Percentiles rank a stretch among this genome's conserved stretches.
These are phyloP conservation scores for Claviceps pazoutovae DNA, from an alignment of 2,329 filamentous ascomycete genomes.

Conservation along the genomic window DNA sequence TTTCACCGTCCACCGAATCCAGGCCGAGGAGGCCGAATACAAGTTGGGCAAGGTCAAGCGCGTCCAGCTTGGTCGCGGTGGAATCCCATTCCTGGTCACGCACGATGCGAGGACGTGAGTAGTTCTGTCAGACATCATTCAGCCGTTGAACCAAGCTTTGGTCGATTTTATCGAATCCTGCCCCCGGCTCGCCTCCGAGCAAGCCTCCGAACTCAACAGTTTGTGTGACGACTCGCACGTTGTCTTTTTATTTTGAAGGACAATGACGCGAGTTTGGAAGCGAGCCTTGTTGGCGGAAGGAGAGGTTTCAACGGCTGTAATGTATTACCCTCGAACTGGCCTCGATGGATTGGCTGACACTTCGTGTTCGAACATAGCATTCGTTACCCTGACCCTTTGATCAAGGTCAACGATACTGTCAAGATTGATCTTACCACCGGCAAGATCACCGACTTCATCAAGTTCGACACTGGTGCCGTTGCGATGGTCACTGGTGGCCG, in stretches of 20 bases:
- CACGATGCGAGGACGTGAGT: constrained; percentile 99
- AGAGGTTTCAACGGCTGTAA: constrained; percentile 35
- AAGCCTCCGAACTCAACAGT: constrained; percentile 6
- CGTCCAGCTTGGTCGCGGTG: constrained; percentile 96
- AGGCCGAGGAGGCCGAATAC: constrained; percentile 97
- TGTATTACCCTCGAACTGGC: constrained; percentile 30
- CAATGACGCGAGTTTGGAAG: not conserved
- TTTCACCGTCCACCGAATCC: constrained; percentile 99
- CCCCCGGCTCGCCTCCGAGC: constrained; percentile 7
- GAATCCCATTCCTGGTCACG: constrained; percentile 99
- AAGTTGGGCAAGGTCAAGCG: constrained; percentile 99
- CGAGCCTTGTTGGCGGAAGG: constrained; percentile 9
- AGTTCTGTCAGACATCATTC: constrained; percentile 83
- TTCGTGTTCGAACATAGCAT: constrained; percentile 47
- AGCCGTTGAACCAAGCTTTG: constrained; percentile 99
- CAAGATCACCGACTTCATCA: constrained; percentile 97
- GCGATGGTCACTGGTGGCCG: constrained; percentile 99
- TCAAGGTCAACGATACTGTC: constrained; percentile 99
- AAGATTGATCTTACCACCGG: constrained; percentile 95
- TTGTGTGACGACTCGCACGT: not conserved
- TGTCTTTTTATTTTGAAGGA: not conserved
- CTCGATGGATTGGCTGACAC: constrained; percentile 22
- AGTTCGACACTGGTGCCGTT: constrained; percentile 96
- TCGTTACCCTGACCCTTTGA: constrained; percentile 93
- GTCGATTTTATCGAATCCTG: constrained; percentile 34